Conservation (phyloP, 257 asterid species). For the Lycium barbarum region DNA sequence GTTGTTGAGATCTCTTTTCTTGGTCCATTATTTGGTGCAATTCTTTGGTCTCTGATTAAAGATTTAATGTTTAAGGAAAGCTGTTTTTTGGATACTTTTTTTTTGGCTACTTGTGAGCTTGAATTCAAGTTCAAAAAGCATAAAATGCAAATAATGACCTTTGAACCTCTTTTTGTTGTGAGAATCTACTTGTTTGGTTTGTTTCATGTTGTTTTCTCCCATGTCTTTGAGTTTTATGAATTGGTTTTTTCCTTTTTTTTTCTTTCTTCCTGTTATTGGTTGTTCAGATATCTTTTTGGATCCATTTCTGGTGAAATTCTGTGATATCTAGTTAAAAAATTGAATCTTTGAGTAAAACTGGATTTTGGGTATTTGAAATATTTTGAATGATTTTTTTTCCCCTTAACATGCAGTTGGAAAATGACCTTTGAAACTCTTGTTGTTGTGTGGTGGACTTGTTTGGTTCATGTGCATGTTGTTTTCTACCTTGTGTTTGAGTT, state of each 20-base stretch:
- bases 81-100: not conserved
- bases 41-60: not conserved
- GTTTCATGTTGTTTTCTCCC: not conserved
- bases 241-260: not conserved
- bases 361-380: not conserved
- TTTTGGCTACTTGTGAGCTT: not conserved
- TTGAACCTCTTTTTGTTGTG: not conserved
- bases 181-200: not conserved
- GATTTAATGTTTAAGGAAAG: not conserved
- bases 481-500: too few species aligned
- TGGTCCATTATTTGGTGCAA: not conserved
- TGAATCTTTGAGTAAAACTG: not conserved
- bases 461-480: not conserved
- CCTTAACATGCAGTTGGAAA: too few species aligned
- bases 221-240: not conserved
- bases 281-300: not conserved
- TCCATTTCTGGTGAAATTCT: not conserved
- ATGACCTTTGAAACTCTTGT: too few species aligned
- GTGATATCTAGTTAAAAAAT: not conserved
- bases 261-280: too few species aligned
- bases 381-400: too few species aligned
- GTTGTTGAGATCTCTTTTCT: not conserved
- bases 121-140: not conserved
- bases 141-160: not conserved
- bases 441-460: not conserved